Percentiles rank a stretch among this genome's conserved stretches.
Conservation (phyloP, 176 grass and related monocot species). For the Olyra latifolia region DNA sequence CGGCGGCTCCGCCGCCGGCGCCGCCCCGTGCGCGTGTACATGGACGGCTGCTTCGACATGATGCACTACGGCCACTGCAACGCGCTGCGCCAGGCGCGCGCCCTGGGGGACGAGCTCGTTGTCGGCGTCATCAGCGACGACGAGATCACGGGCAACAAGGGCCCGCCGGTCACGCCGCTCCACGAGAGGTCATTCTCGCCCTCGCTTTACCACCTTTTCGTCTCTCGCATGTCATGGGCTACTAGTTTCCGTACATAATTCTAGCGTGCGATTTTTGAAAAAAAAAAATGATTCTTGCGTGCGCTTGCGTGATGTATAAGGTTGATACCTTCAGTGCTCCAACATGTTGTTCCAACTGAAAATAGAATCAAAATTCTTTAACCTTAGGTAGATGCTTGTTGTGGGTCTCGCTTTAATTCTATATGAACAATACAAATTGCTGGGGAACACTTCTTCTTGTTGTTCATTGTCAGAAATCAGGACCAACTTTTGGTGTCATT, state of each 20-base stretch:
- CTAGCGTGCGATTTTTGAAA: not conserved
- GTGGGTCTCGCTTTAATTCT: not conserved
- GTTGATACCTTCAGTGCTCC: not conserved
- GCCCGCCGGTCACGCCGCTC: slow-evolving; percentile 77
- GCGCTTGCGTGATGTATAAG: not conserved
- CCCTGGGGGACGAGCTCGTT: slow-evolving; percentile 72
- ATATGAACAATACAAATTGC: not conserved
- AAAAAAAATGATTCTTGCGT: not conserved
- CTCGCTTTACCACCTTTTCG: not conserved
- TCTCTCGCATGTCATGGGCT: not conserved
- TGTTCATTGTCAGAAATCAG: not conserved
- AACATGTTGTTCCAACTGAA: not conserved
- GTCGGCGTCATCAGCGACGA: slow-evolving; percentile 43
- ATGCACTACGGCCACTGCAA: slow-evolving; percentile 99
- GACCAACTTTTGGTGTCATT: not conserved
- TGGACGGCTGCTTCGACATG: slow-evolving; percentile 99
- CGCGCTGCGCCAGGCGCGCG: slow-evolving; percentile 74
- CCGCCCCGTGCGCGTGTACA: slow-evolving; percentile 81
- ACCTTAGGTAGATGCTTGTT: not conserved
- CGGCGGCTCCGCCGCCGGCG: slow-evolving; percentile 30
- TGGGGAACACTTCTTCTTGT: not conserved
- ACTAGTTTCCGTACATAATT: not conserved
- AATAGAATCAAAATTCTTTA: not conserved
- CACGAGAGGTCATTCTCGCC: slow-evolving; percentile 53
- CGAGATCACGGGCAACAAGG: slow-evolving; percentile 90